A percentile compares a stretch with the other conserved stretches of the same genome.
phyloP scores from a whole-genome alignment of 805 yeast species.

The Lipomyces spencermartinsiae region DNA sequence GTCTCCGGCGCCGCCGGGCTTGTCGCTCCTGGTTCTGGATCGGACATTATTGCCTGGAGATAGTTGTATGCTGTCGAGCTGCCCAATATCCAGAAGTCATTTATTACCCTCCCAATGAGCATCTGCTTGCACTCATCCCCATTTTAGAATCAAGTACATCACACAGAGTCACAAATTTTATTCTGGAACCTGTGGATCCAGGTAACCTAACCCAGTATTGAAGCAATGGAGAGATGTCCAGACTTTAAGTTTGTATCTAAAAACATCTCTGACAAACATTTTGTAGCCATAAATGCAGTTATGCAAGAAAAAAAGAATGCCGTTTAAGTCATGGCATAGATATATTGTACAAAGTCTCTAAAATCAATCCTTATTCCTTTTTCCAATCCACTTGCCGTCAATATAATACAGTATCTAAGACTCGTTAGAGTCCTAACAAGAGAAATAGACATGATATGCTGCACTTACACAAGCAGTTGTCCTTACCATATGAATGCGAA shows the following conservation, averaged over 20 bases:
- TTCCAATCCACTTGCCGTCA: background rate
- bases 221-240: no score
- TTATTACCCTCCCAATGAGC: no score
- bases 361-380: background rate
- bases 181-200: background rate
- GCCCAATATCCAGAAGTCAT: no score
- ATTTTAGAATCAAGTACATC: background rate
- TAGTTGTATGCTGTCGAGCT: no score
- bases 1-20: conserved; percentile 43
- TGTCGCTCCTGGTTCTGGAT: background rate
- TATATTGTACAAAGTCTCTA: background rate
- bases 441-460: background rate
- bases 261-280: background rate
- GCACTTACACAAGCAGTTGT: background rate
- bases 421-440: background rate
- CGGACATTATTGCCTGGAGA: background rate
- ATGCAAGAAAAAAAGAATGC: background rate
- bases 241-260: no score
- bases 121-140: background rate
- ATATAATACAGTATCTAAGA: background rate
- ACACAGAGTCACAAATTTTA: background rate
- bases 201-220: background rate
- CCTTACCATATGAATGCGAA: background rate
- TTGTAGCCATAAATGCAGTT: background rate
- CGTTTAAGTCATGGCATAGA: background rate